Evolutionary conservation across 2,329 filamentous ascomycete genomes (phyloP), one percentile per base, ranked within the genome.

Genomic region (Zasmidium citrigriseum): DNA sequence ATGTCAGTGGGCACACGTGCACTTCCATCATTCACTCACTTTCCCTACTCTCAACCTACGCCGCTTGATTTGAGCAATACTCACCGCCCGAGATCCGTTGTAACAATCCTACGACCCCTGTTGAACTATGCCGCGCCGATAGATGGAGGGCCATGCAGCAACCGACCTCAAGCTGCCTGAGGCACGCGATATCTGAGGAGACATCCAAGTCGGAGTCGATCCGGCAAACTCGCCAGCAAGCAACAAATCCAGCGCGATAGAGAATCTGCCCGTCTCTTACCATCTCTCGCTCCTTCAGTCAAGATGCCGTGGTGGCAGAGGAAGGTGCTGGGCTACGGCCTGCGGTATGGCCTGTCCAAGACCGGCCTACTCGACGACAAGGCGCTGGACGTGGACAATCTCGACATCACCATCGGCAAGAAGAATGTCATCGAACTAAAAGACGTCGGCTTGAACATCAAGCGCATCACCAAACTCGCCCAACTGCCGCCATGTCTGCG

Each of bases 281-380:
- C 25, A 18, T n/a, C 18, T 20, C 11, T 12, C 23, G 18, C 23
- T 25, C 18, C 25, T 11, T 21, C 21, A 34, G 24, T 9, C 53
- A 53, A 41, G 5, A 64, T 64, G 64, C 55, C 56, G 38, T 87
- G 83, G 72, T 86, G 90, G 72, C 90, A 93, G 78, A 96, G 95
- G 83, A 87, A 89, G 74, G 83, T 98, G 68, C 83, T 98, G 64
- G 62, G 64, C 55, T 69, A 70, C 45, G 66, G 58, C 48, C 51
- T 66, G 23, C 88, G 91, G 66, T 96, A 95, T 79, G 91, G 88
- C 51, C 80, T 99, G 45, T 89, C 89, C 22, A 87, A 88, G 58
- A 82, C 96, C 59, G 92, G 96, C 67, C 82, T 97, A 55, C 85
- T 99, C 59, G 95, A 98, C 70, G 89, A 91, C 57, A 89, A 96